Evolutionary conservation across 257 asterid species (phyloP), one percentile per base, ranked within the genome.

Genomic region (Galeopsis tetrahit): DNA sequence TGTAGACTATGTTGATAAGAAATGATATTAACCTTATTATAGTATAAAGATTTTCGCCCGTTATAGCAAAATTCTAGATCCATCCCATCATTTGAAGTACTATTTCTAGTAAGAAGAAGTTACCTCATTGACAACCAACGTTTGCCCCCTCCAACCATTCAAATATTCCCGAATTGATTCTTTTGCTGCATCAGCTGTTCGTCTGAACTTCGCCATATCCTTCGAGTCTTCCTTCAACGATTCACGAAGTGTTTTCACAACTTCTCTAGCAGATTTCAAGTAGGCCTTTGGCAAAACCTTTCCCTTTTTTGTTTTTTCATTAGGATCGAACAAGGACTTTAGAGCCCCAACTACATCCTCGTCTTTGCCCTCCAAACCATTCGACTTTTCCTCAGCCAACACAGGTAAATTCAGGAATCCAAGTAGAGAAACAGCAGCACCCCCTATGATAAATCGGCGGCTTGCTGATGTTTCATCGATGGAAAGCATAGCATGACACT

Each of bases 131-230:
- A 75, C 86, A 5, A 89, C 92, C 3, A 81, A 67, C 78, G 83
- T 88, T 63, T 91, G 86, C 39, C 97, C 97, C 65, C 85, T 89
- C 96, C 98, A 91, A 34, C 83, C 80, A 69, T 78, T 86, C 70
- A 94, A 68, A 72, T 86, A 94, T 15, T 82, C 95, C 68, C 96
- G 72, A 60, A 94, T 94, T 0, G 99, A 89, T 60, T 87, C 96
- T 78, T 88, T 94, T 5, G 99, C 99, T 1, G 97, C 87, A 77
- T 94, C 99, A 35, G 98, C 97, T 2, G 87, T 89, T 49, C 99
- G 79, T 34, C 99, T 84, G 46, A 94, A 91, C 86, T 88, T 88
- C n/a, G 89, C 86, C n/a, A 49, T 82, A 56, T 89, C 95, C 42
- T 75, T 83, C 0, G 97, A 77, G 14, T 89, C 93, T 69, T 94